Evolutionary conservation across 345 rosid species (phyloP), one percentile per base, ranked within the genome.

Genomic region (Populus pruinosa): DNA sequence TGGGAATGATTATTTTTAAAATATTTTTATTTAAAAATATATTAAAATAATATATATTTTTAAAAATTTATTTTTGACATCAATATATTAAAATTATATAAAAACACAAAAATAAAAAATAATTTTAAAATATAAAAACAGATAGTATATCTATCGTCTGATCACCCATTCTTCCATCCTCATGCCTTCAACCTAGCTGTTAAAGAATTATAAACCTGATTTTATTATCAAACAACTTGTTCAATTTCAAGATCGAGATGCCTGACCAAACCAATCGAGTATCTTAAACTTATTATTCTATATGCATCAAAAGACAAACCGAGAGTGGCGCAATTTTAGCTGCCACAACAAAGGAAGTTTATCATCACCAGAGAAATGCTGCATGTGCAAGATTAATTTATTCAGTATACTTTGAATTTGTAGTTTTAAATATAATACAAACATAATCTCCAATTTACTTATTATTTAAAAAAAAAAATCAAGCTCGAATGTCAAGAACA

Each of bases 321-420:
- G 41, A 79, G 63, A 59, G 63, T 0, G 29, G 29, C 63, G 63
- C 29, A 3, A 9, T 27, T 27, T 79, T 38, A 76, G 85, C 84
- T 76, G 84, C 78, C 80, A 63, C 44, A 21, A 20, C 13, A 29
- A 63, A 21, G 61, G 23, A n/a, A 10, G 66, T 70, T 56, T 56
- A n/a, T 21, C 9, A 2, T 55, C 76, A 65, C 83, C 71, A 25
- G 76, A 67, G 55, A 38, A 75, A 31, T 23, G 9, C n/a, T 49
- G 29, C 69, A 41, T 2, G 25, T 55, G 18, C 64, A 25, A 6
- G 27, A 36, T 29, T 50, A 49, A 49, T 47, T 70, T n/a, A 59
- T 59, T 11, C 29, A 23, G 29, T 10, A 13, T 3, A 4, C 29
- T 59, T 12, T 23, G 63, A 59, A 59, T 59, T 4, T 23, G 1